Evolutionary conservation across 2,329 filamentous ascomycete species (phyloP).

Genomic region (Ophiocordyceps unilateralis): DNA sequence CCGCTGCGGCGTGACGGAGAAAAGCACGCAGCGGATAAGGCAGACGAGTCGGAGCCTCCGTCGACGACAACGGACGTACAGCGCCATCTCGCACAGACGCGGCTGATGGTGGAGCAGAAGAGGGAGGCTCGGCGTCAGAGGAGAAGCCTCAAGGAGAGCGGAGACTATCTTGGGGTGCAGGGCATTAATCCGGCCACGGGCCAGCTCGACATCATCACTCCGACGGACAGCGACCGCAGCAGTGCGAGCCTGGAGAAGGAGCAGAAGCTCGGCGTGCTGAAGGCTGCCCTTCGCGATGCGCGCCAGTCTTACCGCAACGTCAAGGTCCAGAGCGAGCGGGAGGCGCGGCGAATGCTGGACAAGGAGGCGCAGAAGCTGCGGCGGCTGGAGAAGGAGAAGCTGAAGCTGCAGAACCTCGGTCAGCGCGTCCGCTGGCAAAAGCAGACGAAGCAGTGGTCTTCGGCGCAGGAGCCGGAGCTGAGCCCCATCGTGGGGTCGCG

Average conservation of each 20-base stretch:
- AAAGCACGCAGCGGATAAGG: not conserved
- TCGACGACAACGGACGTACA: not conserved
- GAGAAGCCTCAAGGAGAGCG: conserved; percentile 31
- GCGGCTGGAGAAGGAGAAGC: conserved; percentile 24
- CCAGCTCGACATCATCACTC: conserved; percentile 31
- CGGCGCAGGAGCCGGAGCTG: conserved; percentile 28
- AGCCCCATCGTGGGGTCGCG: conserved; percentile 30
- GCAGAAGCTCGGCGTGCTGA: conserved; percentile 14
- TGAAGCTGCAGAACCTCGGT: conserved; percentile 13
- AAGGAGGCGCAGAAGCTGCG: conserved; percentile 22
- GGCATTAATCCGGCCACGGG: conserved; percentile 41
- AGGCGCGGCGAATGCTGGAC: conserved; percentile 16
- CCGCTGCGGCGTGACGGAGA: not conserved
- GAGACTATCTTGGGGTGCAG: conserved; percentile 41
- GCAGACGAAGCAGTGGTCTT: conserved; percentile 31
- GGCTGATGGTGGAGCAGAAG: conserved; percentile 12
- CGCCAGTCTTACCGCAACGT: conserved; percentile 19
- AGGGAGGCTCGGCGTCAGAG: conserved; percentile 18
- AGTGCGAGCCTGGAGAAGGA: conserved; percentile 13
- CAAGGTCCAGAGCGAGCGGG: conserved; percentile 27
- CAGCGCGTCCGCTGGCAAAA: conserved; percentile 25
- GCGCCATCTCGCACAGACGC: not conserved
- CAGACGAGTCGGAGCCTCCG: not conserved
- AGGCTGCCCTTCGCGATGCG: conserved; percentile 15
- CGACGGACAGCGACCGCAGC: conserved; percentile 27